Evolutionary conservation across 2,329 filamentous ascomycete species (phyloP), one percentile per base, ranked within the genome.

Genomic region (Claviceps quebecensis): DNA sequence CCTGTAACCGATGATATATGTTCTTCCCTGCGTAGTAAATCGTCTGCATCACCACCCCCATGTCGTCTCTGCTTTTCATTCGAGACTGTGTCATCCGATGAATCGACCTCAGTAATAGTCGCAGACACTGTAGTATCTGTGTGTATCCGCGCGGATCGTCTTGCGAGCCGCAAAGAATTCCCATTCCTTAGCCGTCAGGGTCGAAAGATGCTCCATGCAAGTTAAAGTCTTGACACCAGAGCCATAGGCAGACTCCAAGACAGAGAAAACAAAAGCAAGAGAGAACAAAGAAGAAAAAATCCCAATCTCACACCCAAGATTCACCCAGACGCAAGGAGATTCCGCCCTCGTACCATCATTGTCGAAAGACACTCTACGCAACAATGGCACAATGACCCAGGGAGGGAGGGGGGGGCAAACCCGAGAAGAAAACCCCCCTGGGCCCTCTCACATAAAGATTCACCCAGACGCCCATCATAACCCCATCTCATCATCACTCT

Each of bases 401-500:
- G n/a, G 40, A n/a, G 9, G 0, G 8, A 3, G 8, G 0, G 8
- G 6, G 8, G 4, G 16, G 8, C 7, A 36, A 34, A 3, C 4
- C 29, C 9, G 29, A 34, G 29, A 46, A 34, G 7, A 9, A 26
- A 23, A n/a, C 3, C 7, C 3, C 40, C 40, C 17, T 19, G 19
- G 19, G 19, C 19, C 5, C 14, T 43, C 40, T 43, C 40, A 13
- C 11, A 43, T 3, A 9, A n/a, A 11, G 11, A 2, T 34, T 17
- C 39, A 6, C 19, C 9, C n/a, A 16, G 8, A 36, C 1, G 1
- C 19, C 8, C 26, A 13, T 44, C 48, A 68, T 38, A 68, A 57
- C n/a, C 66, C 70, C 74, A 77, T 77, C 37, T 76, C 74, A 49
- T 76, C 73, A 55, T 77, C 74, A 47, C 69, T 75, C 49, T 69